phyloP scores from a whole-genome alignment of 108 stramenopile genomes.

The Skeletonema marinoi region DNA sequence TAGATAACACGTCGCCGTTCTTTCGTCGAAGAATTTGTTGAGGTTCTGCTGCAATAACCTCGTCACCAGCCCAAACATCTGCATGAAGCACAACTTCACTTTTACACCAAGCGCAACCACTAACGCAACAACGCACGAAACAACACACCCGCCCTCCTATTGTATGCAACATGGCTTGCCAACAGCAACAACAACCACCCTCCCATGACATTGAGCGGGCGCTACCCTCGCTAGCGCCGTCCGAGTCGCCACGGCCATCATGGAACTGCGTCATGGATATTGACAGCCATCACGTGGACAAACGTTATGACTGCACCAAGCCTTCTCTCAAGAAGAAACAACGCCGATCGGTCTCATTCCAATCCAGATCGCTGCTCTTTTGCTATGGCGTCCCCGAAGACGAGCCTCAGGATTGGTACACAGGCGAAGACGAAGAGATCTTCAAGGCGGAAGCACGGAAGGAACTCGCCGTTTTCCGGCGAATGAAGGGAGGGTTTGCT shows the following conservation, averaged over 20 bases:
- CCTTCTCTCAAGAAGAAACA: background rate
- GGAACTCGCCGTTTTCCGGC: background rate
- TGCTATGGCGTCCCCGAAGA: background rate
- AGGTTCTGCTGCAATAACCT: no score
- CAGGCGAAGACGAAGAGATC: background rate
- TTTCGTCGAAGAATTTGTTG: no score
- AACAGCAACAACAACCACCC: background rate
- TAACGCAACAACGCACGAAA: no score
- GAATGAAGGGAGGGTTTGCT: background rate
- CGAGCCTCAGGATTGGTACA: conserved; percentile 1
- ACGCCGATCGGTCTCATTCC: background rate
- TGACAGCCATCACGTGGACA: background rate
- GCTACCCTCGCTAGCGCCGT: background rate
- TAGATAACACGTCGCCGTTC: no score
- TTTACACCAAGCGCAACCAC: no score
- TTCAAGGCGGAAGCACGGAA: background rate
- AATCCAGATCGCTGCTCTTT: background rate
- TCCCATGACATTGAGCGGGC: background rate
- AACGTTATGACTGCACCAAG: background rate
- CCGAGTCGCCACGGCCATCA: background rate
- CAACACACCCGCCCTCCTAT: no score
- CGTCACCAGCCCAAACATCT: no score
- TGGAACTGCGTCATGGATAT: background rate
- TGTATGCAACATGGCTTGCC: background rate
- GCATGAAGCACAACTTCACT: no score